Conservation (phyloP, 2,329 filamentous ascomycete genomes). For the Aureobasidium vineae region DNA sequence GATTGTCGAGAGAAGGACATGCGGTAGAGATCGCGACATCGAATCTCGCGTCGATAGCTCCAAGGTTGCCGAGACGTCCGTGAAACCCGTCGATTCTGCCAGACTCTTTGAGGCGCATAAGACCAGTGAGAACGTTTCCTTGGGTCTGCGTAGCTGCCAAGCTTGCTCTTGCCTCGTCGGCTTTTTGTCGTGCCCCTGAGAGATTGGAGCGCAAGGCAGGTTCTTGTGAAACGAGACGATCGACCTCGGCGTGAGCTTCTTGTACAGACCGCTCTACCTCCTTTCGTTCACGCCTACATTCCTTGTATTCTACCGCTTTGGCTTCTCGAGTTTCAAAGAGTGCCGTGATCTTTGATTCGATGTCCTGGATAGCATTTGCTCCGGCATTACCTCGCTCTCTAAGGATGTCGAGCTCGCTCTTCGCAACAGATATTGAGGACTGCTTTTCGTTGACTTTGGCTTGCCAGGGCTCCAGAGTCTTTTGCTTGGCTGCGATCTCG, state of each 20-base stretch:
- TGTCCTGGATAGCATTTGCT: slow-evolving; percentile 77
- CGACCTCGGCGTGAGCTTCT: slow-evolving; percentile 69
- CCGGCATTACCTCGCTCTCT: slow-evolving; percentile 86
- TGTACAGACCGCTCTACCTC: slow-evolving; percentile 71
- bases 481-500: slow-evolving; percentile 87
- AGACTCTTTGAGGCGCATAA: slow-evolving; percentile 94
- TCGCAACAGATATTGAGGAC: slow-evolving; percentile 87
- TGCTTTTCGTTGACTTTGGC: slow-evolving; percentile 97
- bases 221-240: slow-evolving; percentile 71
- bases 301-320: slow-evolving; percentile 73
- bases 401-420: slow-evolving; percentile 90
- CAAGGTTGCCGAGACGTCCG: slow-evolving; percentile 88
- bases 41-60: slow-evolving; percentile 88
- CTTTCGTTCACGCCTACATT: slow-evolving; percentile 69
- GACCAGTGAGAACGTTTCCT: slow-evolving; percentile 74
- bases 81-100: slow-evolving; percentile 97
- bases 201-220: slow-evolving; percentile 79
- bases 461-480: slow-evolving; percentile 92
- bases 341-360: slow-evolving; percentile 71
- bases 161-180: slow-evolving; percentile 90
- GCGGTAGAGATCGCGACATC: slow-evolving; percentile 98
- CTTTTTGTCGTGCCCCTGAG: slow-evolving; percentile 87
- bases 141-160: slow-evolving; percentile 88
- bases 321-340: slow-evolving; percentile 69
- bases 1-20: slow-evolving; percentile 86